Evolutionary conservation across 768 basidiomycete genomes (phyloP).

Genomic region (Suillus occidentalis): DNA sequence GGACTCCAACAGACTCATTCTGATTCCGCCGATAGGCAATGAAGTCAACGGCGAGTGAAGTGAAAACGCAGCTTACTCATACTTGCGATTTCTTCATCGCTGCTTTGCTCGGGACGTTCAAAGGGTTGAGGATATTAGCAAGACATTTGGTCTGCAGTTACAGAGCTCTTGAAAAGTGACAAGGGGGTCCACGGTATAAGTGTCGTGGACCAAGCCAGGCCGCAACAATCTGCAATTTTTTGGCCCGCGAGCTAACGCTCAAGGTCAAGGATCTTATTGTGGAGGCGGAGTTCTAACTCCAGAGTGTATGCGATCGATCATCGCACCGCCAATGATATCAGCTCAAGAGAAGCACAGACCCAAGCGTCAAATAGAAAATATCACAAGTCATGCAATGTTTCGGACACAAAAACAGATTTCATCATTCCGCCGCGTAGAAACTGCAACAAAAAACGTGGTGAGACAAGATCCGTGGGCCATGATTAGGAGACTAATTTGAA

Average conservation of each 20-base stretch:
- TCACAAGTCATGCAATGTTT: neutral
- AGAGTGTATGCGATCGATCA: neutral
- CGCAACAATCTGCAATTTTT: neutral
- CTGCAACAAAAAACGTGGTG: neutral
- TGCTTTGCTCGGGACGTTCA: neutral
- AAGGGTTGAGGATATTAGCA: neutral
- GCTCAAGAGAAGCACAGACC: neutral
- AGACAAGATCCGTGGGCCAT: neutral
- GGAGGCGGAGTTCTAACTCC: neutral
- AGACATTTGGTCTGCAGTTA: neutral
- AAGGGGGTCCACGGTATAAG: neutral
- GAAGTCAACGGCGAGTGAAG: neutral
- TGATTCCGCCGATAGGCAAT: neutral
- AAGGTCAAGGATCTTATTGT: neutral
- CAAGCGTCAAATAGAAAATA: neutral
- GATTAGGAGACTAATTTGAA: neutral
- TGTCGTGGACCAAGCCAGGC: neutral
- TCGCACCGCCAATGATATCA: neutral
- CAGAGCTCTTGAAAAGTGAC: neutral
- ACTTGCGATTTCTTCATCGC: neutral
- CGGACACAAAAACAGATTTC: neutral
- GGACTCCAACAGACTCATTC: slow-evolving; percentile 29
- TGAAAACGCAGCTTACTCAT: neutral
- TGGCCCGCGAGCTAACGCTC: neutral
- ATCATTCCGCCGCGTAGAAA: neutral